Percentiles rank a stretch among this genome's conserved stretches.
phyloP scores from a whole-genome alignment of 1,139 yeast species.

The Saccharomyces hybrid region DNA sequence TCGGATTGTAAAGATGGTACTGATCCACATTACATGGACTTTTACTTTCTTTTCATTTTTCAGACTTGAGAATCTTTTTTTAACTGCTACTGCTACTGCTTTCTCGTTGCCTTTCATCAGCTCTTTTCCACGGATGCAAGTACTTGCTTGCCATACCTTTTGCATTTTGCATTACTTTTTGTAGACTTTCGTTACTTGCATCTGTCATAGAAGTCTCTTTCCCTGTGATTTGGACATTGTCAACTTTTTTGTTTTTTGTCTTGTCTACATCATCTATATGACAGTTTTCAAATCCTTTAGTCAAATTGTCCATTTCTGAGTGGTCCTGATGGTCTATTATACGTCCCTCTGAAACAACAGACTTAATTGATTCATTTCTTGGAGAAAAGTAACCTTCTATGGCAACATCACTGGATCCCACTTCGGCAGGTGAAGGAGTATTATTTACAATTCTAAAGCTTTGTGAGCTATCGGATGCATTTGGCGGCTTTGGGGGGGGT shows the following conservation, averaged over 20 bases:
- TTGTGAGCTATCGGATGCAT: slow-evolving; percentile 4
- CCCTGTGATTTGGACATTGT: slow-evolving; percentile 2
- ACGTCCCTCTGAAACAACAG: slow-evolving; percentile 19
- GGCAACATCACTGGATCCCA: slow-evolving; percentile 41
- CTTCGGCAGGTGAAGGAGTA: slow-evolving; percentile 18
- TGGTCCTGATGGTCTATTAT: background rate
- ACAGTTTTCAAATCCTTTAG: background rate
- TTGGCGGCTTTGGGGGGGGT: background rate
- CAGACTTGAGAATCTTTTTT: background rate
- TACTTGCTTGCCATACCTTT: slow-evolving; percentile 21
- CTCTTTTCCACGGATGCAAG: slow-evolving; percentile 21
- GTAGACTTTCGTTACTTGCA: slow-evolving; percentile 14
- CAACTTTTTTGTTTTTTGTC: slow-evolving; percentile 6
- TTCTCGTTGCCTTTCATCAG: slow-evolving; percentile 6
- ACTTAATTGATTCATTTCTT: slow-evolving; percentile 22
- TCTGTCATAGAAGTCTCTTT: slow-evolving; percentile 3
- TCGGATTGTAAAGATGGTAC: background rate
- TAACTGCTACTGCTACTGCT: background rate
- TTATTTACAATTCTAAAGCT: slow-evolving; percentile 11
- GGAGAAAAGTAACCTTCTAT: slow-evolving; percentile 36
- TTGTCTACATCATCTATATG: slow-evolving; percentile 9
- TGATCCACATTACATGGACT: background rate
- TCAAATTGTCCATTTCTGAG: background rate
- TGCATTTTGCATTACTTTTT: slow-evolving; percentile 19
- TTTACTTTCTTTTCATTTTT: background rate